Evolutionary conservation across 2,329 filamentous ascomycete species (phyloP).

Genomic region (Pseudogymnoascus sp.): DNA sequence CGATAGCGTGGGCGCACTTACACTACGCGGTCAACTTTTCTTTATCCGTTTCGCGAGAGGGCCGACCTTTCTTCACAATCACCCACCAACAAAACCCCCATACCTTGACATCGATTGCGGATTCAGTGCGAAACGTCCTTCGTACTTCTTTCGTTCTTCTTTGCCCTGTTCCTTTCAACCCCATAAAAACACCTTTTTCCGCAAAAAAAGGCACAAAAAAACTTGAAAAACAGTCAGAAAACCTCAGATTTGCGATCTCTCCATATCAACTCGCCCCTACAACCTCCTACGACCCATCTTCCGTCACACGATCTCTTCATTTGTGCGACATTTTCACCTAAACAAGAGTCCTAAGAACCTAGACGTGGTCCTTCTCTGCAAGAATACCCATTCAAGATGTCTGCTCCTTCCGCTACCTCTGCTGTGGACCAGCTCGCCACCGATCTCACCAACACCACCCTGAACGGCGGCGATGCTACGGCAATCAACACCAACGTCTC

Average conservation of each 20-base stretch:
- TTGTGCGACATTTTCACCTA: constrained; percentile 19
- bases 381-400: constrained; percentile 42
- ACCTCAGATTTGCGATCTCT: constrained; percentile 22
- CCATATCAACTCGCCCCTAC: constrained; percentile 18
- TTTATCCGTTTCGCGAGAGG: constrained; percentile 9
- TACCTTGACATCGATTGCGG: constrained; percentile 19
- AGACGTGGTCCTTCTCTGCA: constrained; percentile 14
- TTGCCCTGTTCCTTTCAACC: constrained; percentile 24
- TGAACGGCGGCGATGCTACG: constrained; percentile 62
- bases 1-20: background rate
- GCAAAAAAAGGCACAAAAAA: constrained; percentile 29
- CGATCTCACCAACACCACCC: constrained; percentile 64
- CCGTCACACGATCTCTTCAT: constrained; percentile 13
- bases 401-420: constrained; percentile 48
- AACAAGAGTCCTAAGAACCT: constrained; percentile 12
- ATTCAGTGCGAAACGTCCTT: constrained; percentile 25
- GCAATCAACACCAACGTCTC: constrained; percentile 68
- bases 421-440: constrained; percentile 73
- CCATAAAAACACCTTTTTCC: constrained; percentile 22
- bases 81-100: constrained; percentile 11
- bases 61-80: constrained; percentile 9
- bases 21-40: constrained; percentile 10
- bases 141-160: constrained; percentile 30
- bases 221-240: constrained; percentile 28
- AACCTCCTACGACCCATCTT: constrained; percentile 13